Conservation (phyloP, 352 stramenopile species). For the Albugo candida region DNA sequence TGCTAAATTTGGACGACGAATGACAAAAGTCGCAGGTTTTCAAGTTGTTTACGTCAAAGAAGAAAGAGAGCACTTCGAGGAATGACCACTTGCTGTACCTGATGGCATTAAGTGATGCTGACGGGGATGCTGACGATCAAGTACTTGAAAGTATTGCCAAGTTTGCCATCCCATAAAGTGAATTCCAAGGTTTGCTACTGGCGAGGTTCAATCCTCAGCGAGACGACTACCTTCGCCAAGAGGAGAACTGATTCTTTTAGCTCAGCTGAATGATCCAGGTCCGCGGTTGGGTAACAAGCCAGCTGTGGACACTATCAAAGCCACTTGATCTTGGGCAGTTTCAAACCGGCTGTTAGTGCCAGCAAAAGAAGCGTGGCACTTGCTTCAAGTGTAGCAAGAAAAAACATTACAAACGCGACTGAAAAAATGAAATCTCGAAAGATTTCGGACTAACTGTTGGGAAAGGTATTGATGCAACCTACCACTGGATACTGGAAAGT, state of each 20-base stretch:
- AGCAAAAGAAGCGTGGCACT: neutral
- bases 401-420: neutral
- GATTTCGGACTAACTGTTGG: too few species aligned
- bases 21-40: neutral
- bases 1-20: neutral
- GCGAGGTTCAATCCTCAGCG: neutral
- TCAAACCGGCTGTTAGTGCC: too few species aligned
- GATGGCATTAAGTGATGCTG: neutral
- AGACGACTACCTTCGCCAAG: neutral
- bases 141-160: neutral
- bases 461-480: too few species aligned
- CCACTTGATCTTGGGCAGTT: too few species aligned
- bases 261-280: neutral
- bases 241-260: conserved; percentile 2
- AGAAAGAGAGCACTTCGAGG: neutral
- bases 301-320: too few species aligned
- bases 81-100: neutral
- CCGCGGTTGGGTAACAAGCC: neutral
- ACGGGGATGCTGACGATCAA: neutral
- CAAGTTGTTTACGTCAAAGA: neutral
- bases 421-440: too few species aligned
- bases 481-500: neutral
- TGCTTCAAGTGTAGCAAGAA: neutral
- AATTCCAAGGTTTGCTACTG: conserved; percentile 4
- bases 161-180: conserved; percentile 1